phyloP scores from a whole-genome alignment of 2,329 filamentous ascomycete species.

The Lomentospora prolificans region DNA sequence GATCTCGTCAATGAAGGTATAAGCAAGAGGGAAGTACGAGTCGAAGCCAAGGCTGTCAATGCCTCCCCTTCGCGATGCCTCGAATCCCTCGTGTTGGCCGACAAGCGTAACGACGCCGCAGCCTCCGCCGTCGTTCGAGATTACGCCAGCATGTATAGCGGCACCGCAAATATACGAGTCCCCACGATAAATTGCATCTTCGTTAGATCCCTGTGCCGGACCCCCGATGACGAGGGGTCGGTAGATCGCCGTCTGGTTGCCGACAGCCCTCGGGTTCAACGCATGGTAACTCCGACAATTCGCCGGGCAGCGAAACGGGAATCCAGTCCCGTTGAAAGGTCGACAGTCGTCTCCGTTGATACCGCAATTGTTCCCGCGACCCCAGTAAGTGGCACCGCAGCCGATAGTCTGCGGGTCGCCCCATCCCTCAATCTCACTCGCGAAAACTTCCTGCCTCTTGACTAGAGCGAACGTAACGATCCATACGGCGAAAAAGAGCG shows the following conservation, averaged over 20 bases:
- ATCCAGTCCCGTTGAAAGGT: constrained; percentile 60
- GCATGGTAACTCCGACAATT: constrained; percentile 57
- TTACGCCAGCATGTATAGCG: constrained; percentile 74
- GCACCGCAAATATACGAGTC: constrained; percentile 83
- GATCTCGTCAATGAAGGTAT: constrained; percentile 60
- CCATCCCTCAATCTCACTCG: constrained; percentile 56
- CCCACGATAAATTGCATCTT: constrained; percentile 62
- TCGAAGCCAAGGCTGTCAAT: constrained; percentile 72
- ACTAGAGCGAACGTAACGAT: constrained; percentile 59
- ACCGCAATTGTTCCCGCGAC: constrained; percentile 59
- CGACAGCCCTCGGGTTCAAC: constrained; percentile 66
- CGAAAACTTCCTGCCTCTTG: constrained; percentile 49
- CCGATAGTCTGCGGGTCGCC: constrained; percentile 55
- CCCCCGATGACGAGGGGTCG: constrained; percentile 60
- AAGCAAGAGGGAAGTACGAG: constrained; percentile 83
- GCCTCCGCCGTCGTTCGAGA: constrained; percentile 62
- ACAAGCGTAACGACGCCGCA: constrained; percentile 72
- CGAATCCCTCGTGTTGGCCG: constrained; percentile 56
- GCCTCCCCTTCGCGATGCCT: constrained; percentile 56
- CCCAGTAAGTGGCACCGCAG: constrained; percentile 64
- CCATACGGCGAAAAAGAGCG: constrained; percentile 57
- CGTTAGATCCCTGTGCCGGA: constrained; percentile 35
- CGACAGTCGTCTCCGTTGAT: constrained; percentile 65
- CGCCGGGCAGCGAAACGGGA: constrained; percentile 67
- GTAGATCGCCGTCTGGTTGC: constrained; percentile 57